A percentile compares a stretch with the other conserved stretches of the same genome.
These are phyloP conservation scores for Aurantiochytrium sp. DNA, from an alignment of 108 stramenopile genomes.

Conservation along the genomic window DNA sequence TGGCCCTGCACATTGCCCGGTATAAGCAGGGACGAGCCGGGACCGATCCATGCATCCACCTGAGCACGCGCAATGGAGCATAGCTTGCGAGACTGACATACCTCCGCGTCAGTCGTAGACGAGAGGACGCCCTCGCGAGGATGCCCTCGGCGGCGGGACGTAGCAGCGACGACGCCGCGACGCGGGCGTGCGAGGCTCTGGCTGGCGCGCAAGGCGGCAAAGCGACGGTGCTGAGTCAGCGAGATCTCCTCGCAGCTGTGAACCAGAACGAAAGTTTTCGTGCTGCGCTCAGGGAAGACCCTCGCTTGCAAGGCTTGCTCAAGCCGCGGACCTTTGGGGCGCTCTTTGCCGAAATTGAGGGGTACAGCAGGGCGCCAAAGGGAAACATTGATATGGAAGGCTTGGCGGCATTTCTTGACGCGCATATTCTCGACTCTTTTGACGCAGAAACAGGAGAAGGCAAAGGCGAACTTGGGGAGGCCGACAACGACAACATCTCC, in stretches of 20 bases:
- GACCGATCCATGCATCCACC: too few relatives aligned
- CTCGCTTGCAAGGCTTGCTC: not conserved
- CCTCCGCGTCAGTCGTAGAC: too few relatives aligned
- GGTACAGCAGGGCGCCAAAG: not conserved
- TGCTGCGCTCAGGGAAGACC: not conserved
- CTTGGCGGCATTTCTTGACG: not conserved
- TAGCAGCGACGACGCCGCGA: not conserved
- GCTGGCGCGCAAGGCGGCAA: not conserved
- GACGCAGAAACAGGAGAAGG: not conserved
- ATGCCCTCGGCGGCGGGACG: too few relatives aligned
- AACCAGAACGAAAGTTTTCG: not conserved
- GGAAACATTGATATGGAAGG: not conserved
- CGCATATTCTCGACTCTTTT: not conserved
- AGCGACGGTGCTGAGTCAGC: not conserved
- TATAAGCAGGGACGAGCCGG: too few relatives aligned
- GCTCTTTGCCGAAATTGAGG: not conserved
- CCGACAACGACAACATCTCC: too few relatives aligned
- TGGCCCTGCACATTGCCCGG: too few relatives aligned
- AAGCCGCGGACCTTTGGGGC: not conserved
- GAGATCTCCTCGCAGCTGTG: not conserved
- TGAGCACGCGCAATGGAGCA: too few relatives aligned
- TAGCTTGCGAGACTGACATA: too few relatives aligned
- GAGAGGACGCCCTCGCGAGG: too few relatives aligned
- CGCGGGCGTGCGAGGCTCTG: not conserved
- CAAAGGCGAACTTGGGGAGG: too few relatives aligned